Evolutionary conservation across 2,329 filamentous ascomycete genomes (phyloP), one percentile per base, ranked within the genome.

Genomic region (Fusarium incarnatum): DNA sequence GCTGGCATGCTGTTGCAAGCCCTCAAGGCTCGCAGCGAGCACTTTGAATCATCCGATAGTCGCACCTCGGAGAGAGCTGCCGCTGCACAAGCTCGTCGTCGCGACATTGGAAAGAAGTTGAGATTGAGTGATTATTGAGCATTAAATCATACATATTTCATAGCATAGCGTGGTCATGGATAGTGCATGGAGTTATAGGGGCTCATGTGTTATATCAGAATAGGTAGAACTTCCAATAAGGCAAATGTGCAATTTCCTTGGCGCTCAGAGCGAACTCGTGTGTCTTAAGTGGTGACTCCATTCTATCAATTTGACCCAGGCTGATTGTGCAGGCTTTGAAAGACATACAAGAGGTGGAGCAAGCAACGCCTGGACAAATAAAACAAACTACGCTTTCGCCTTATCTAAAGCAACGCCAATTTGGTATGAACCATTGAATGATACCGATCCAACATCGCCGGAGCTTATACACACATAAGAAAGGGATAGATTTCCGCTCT

Each of bases 1-100:
- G 94, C 95, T 1, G 95, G 95, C 16, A 97, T 98, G 94, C 87
- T 98, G 8, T 85, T 96, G 25, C 93, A 97, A 79, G 94, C 94
- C 3, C 88, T 97, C 61, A 94, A 94, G 78, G 91, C 91, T 4
- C 87, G 91, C 53, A 86, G 87, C 18, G 85, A 89, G 60, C 84
- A 82, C 6, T 79, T 83, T 8, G 86, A 88, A 56, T 75, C 81
- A 5, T 83, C 80, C 45, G 86, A 89, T 67, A 81, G 81, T 12
- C 88, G 86, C 72, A 79, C 85, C 2, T 86, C 85, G 46, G 89
- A 91, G 73, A 84, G 88, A 60, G 89, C 89, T 13, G 89, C 89
- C 8, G 86, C 86, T 7, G 86, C 87, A 45, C 83, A 85, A 61
- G 86, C 86, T 9, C 80, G 85, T 61, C 83, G 91, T 67, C 84